These are phyloP conservation scores for Maudiozyma barnettii DNA, from an alignment of 805 yeast genomes.

Conservation along the genomic window DNA sequence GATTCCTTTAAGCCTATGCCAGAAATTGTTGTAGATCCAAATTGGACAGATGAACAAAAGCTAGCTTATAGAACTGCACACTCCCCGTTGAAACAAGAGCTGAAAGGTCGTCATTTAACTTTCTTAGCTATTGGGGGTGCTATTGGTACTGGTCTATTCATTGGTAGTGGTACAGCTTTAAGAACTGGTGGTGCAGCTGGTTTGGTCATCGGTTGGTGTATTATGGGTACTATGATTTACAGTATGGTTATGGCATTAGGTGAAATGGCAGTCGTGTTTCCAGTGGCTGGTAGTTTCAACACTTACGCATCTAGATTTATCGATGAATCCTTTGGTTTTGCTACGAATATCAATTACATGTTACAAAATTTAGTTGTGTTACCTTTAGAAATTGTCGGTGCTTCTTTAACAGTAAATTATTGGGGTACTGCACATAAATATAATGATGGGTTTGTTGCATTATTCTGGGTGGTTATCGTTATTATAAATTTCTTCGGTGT, in stretches of 20 bases:
- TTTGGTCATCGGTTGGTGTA: slow-evolving; percentile 42
- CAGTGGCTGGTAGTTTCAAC: slow-evolving; percentile 55
- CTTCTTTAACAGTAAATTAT: slow-evolving; percentile 43
- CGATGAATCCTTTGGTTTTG: slow-evolving; percentile 54
- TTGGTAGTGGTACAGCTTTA: slow-evolving; percentile 58
- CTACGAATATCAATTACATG: slow-evolving; percentile 50
- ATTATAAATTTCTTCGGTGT: slow-evolving; percentile 46
- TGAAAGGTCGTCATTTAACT: slow-evolving; percentile 48
- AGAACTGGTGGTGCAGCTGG: slow-evolving; percentile 62
- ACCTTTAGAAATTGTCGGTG: slow-evolving; percentile 45
- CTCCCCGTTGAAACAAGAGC: slow-evolving; percentile 47
- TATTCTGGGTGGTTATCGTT: slow-evolving; percentile 41
- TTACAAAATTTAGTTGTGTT: slow-evolving; percentile 43
- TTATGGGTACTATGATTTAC: slow-evolving; percentile 48
- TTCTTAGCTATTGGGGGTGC: slow-evolving; percentile 67
- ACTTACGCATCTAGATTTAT: slow-evolving; percentile 53
- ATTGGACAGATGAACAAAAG: slow-evolving; percentile 36
- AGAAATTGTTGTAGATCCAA: slow-evolving; percentile 29
- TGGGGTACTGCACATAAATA: slow-evolving; percentile 40
- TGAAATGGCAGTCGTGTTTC: slow-evolving; percentile 51
- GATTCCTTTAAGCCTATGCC: slow-evolving; percentile 8
- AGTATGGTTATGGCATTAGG: slow-evolving; percentile 53
- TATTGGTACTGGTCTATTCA: slow-evolving; percentile 68
- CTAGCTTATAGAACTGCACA: slow-evolving; percentile 38
- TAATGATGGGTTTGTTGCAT: slow-evolving; percentile 40